These are phyloP conservation scores for Gloeostereum incarnatum DNA, from an alignment of 768 basidiomycete genomes.

Conservation along the genomic window DNA sequence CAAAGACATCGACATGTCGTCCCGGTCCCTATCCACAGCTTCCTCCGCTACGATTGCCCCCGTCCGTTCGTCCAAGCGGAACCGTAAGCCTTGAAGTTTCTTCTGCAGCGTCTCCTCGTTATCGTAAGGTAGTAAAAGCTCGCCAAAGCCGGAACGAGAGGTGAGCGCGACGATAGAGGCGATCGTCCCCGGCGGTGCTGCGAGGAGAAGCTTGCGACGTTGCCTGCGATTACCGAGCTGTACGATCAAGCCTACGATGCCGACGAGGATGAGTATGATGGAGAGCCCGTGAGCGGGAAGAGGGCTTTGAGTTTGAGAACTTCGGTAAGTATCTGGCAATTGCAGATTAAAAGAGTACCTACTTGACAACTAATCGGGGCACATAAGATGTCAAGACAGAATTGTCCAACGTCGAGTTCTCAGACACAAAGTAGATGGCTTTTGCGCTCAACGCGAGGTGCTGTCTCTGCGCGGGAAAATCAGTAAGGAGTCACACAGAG, in stretches of 20 bases:
- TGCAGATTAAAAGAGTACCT: conserved; percentile 13
- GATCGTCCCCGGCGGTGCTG: conserved; percentile 51
- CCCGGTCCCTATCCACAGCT: conserved; percentile 7
- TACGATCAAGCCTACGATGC: conserved; percentile 33
- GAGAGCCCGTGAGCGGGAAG: conserved; percentile 45
- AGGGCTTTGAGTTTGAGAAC: conserved; percentile 23
- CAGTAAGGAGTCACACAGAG: background rate
- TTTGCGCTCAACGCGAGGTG: conserved; percentile 51
- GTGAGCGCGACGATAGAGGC: conserved; percentile 48
- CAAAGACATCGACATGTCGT: too few relatives aligned
- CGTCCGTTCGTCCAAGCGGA: conserved; percentile 46
- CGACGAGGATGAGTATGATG: conserved; percentile 35
- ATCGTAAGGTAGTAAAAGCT: conserved; percentile 53
- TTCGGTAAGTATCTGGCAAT: conserved; percentile 1
- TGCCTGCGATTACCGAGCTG: conserved; percentile 38
- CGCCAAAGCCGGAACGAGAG: conserved; percentile 51
- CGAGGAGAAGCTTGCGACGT: conserved; percentile 39
- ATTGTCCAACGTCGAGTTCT: conserved; percentile 24
- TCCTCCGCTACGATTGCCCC: conserved; percentile 58
- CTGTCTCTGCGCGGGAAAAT: conserved; percentile 30
- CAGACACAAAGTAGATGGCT: conserved; percentile 45
- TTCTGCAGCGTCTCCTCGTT: conserved; percentile 29
- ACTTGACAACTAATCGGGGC: conserved; percentile 54
- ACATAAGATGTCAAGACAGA: conserved; percentile 30
- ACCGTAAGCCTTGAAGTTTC: conserved; percentile 41